These are phyloP conservation scores for Alternaria hordeiaustralica DNA, from an alignment of 2,329 filamentous ascomycete genomes.

Conservation along the genomic window DNA sequence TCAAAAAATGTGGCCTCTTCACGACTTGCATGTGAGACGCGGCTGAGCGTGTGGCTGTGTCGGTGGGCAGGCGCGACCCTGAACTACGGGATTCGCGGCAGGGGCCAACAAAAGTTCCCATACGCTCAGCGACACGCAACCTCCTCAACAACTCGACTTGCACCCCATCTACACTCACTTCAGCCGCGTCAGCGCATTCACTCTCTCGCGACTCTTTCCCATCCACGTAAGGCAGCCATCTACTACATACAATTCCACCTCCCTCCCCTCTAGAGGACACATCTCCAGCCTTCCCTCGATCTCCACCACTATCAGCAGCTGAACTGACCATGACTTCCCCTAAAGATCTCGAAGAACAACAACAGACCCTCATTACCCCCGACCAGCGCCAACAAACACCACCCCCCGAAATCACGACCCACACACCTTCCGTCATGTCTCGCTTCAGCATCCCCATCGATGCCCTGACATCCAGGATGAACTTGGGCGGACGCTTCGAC, in stretches of 20 bases:
- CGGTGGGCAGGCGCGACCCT: conserved; percentile 13
- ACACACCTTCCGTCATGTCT: conserved; percentile 65
- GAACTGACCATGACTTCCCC: conserved; percentile 40
- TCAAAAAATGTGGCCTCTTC: neutral
- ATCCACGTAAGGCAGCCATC: conserved; percentile 39
- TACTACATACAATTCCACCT: conserved; percentile 16
- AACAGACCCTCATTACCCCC: conserved; percentile 30
- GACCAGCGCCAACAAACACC: conserved; percentile 20
- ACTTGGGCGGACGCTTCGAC: conserved; percentile 83
- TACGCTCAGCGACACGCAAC: conserved; percentile 6
- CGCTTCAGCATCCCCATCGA: conserved; percentile 93
- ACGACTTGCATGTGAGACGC: conserved; percentile 17
- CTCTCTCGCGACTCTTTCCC: conserved; percentile 16
- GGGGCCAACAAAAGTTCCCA: conserved; percentile 17
- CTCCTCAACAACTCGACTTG: conserved; percentile 1
- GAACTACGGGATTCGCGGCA: conserved; percentile 22
- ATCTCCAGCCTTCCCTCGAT: conserved; percentile 23
- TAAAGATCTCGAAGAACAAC: conserved; percentile 38
- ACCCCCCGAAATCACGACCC: conserved; percentile 8
- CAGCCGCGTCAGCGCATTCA: conserved; percentile 35
- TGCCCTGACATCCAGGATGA: conserved; percentile 87
- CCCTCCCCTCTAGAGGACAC: conserved; percentile 33
- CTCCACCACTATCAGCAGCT: conserved; percentile 21
- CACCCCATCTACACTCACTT: conserved; percentile 11
- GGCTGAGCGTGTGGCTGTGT: conserved; percentile 18